Percentiles rank a stretch among this genome's conserved stretches.
Evolutionary conservation across 805 yeast genomes (phyloP).

Genomic region (Schwanniomyces yamadae): DNA sequence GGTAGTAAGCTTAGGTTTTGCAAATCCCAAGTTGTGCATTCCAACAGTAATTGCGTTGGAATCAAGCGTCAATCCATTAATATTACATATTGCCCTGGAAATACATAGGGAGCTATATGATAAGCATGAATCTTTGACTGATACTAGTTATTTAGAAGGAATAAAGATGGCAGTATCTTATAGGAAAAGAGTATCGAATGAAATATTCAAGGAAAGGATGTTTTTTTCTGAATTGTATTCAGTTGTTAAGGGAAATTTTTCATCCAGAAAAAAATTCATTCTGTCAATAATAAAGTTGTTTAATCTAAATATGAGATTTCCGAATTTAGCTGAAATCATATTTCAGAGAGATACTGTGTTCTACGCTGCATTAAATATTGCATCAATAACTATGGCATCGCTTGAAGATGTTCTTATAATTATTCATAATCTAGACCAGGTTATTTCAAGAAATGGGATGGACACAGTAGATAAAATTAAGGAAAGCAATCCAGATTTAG

Average conservation of each 20-base stretch:
- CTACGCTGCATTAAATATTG: slow-evolving; percentile 38
- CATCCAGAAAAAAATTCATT: slow-evolving; percentile 43
- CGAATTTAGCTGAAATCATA: slow-evolving; percentile 4
- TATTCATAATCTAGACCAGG: slow-evolving; percentile 43
- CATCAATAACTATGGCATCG: slow-evolving; percentile 35
- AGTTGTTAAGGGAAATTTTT: slow-evolving; percentile 38
- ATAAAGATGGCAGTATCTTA: slow-evolving; percentile 53
- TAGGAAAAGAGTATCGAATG: slow-evolving; percentile 23
- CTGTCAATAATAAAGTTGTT: slow-evolving; percentile 20
- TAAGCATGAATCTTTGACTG: slow-evolving; percentile 71
- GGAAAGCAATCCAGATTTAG: slow-evolving; percentile 8
- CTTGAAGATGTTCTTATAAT: slow-evolving; percentile 54
- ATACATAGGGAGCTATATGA: slow-evolving; percentile 57
- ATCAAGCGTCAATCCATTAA: slow-evolving; percentile 44
- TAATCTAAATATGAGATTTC: slow-evolving; percentile 10
- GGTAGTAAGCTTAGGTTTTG: slow-evolving; percentile 64
- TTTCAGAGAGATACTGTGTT: slow-evolving; percentile 20
- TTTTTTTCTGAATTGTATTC: slow-evolving; percentile 43
- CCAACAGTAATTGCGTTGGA: slow-evolving; percentile 71
- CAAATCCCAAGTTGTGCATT: slow-evolving; percentile 69
- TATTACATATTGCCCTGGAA: slow-evolving; percentile 48
- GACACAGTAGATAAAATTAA: slow-evolving; percentile 26
- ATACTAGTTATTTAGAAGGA: slow-evolving; percentile 63
- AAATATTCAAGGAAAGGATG: slow-evolving; percentile 23
- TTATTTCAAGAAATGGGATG: slow-evolving; percentile 41